Evolutionary conservation across 176 grass and related monocot species (phyloP), one percentile per base, ranked within the genome.

Genomic region (Melocanna baccifera): DNA sequence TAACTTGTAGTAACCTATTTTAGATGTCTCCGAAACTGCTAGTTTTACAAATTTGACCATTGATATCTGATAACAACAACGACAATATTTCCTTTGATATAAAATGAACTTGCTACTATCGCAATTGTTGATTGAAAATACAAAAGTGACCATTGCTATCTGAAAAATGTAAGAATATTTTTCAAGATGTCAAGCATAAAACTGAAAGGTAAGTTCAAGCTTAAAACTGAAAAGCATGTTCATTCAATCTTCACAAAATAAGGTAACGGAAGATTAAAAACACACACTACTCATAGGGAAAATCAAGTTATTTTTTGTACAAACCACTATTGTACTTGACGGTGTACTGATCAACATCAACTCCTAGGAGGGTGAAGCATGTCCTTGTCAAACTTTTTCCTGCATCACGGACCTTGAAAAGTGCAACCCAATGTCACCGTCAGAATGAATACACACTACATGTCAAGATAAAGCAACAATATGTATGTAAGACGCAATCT

Each of bases 331-430:
- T 88, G 78, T 98, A 98, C 81, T 90, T 95, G 66, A 98, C 85
- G 1, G 91, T 95, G 69, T 94, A 98, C 53, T 83, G 85, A 87
- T 98, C 96, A 15, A 98, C 93, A 90, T 98, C 96, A 90, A 98
- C 89, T 65, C 96, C 77, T 61, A 93, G 91, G 77, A 98, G 91
- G 71, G 91, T 84, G 77, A 98, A 93, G 55, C 93, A 89, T 83
- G 96, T 93, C 67, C 93, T 98, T 69, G 91, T 95, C 79, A 98
- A 89, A 86, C 94, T 89, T 81, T 98, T 95, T 85, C 93, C 93
- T 57, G 93, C 96, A 87, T 98, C 96, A 74, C 91, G 89, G 59
- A 98, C 96, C 96, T 98, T 87, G 70, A 86, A 88, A 78, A 67
- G 36, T 26, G 51, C 51, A 88, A 85, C 36, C 42, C 6, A 73